Conservation (phyloP, 1,284 basidiomycete species). For the Rhodotorula mucilaginosa region DNA sequence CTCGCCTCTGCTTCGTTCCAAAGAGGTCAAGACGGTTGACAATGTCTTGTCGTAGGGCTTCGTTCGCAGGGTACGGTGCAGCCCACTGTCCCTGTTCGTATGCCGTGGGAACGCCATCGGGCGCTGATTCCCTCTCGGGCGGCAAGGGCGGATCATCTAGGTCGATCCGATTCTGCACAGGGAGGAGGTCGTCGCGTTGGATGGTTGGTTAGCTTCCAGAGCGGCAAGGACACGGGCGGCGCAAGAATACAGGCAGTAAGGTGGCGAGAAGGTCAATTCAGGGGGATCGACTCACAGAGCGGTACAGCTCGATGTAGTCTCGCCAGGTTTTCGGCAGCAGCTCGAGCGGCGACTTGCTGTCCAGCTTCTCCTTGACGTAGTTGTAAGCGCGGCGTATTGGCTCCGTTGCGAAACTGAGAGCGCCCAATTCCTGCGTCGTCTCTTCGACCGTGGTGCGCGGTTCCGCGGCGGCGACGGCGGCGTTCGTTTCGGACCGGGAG, state of each 20-base stretch:
- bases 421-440: background rate
- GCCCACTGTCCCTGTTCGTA: conserved; percentile 31
- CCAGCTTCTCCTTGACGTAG: conserved; percentile 31
- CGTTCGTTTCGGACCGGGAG: background rate
- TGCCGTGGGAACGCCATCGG: conserved; percentile 21
- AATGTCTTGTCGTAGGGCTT: conserved; percentile 39
- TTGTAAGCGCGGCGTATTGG: conserved; percentile 6
- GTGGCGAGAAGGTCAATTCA: no score
- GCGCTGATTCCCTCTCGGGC: conserved; percentile 10
- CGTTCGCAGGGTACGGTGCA: conserved; percentile 38
- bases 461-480: background rate
- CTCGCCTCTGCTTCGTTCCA: conserved; percentile 17
- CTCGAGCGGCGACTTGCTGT: conserved; percentile 40
- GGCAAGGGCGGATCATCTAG: conserved; percentile 40
- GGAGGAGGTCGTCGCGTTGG: background rate
- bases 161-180: conserved; percentile 35
- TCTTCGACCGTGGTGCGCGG: background rate
- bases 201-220: background rate
- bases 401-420: conserved; percentile 9
- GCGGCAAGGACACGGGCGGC: no score
- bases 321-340: conserved; percentile 42
- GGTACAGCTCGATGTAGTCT: conserved; percentile 40
- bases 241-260: no score
- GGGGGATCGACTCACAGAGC: conserved; percentile 25
- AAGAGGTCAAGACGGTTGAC: conserved; percentile 42